These are phyloP conservation scores for Penicillium turbatum DNA, from an alignment of 495 filamentous ascomycete genomes.

Conservation along the genomic window DNA sequence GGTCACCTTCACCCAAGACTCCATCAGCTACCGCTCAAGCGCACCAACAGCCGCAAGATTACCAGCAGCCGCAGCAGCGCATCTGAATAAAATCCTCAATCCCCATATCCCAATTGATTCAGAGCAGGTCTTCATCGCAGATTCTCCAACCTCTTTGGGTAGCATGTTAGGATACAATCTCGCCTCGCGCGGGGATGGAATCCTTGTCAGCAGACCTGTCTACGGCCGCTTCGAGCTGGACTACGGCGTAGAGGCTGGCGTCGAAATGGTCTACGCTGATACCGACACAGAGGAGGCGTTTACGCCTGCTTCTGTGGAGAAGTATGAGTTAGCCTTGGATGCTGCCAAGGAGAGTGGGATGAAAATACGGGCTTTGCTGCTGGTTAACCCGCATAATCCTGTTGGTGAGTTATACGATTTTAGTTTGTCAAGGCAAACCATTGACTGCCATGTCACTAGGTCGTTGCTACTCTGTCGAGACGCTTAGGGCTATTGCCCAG, in stretches of 20 bases:
- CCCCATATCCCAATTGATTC: constrained; percentile 31
- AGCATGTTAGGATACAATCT: constrained; percentile 41
- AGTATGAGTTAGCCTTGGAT: constrained; percentile 29
- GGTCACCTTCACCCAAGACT: constrained; percentile 27
- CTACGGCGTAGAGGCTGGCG: constrained; percentile 33
- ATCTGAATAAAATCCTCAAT: constrained; percentile 37
- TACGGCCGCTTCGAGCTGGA: constrained; percentile 41
- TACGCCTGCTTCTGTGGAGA: constrained; percentile 21
- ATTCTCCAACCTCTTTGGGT: constrained; percentile 33
- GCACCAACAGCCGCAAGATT: constrained; percentile 29
- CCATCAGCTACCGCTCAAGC: constrained; percentile 29
- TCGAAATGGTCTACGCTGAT: constrained; percentile 36
- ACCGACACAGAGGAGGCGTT: constrained; percentile 30
- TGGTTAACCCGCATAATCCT: constrained; percentile 46
- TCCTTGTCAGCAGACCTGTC: constrained; percentile 40
- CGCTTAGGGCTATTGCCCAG: constrained; percentile 43
- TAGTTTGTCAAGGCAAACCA: not conserved
- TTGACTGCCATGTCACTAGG: constrained; percentile 23
- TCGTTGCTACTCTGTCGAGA: constrained; percentile 49
- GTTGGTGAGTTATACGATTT: constrained; percentile 26
- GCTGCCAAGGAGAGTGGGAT: constrained; percentile 15
- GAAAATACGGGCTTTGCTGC: constrained; percentile 21
- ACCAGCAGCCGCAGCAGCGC: constrained; percentile 27
- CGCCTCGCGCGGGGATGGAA: constrained; percentile 41
- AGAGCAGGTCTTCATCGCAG: constrained; percentile 31